Evolutionary conservation across 1,284 basidiomycete genomes (phyloP).

Genomic region (Marasmius fiardii): DNA sequence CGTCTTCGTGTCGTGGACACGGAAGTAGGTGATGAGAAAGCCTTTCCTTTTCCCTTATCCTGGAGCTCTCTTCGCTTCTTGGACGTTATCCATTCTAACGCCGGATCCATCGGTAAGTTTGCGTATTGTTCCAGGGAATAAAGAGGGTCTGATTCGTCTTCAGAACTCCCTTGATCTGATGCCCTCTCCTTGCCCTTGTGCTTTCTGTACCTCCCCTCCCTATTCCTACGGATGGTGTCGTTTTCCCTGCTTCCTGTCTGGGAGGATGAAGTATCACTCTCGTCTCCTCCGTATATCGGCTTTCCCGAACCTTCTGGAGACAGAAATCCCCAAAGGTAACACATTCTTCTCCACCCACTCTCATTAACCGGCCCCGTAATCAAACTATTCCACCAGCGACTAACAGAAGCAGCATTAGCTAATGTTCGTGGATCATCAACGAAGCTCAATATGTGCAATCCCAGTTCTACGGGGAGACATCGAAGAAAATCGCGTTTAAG

Average conservation of each 20-base stretch:
- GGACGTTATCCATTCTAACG: slow-evolving; percentile 33
- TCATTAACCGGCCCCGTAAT: slow-evolving; percentile 65
- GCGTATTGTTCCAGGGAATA: slow-evolving; percentile 26
- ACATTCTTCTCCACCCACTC: slow-evolving; percentile 82
- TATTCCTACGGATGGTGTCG: not conserved
- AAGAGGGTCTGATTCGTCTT: not conserved
- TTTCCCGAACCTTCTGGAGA: not conserved
- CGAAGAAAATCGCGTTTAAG: slow-evolving; percentile 87
- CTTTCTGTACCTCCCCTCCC: slow-evolving; percentile 1
- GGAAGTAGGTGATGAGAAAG: slow-evolving; percentile 16
- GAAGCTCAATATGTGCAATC: slow-evolving; percentile 78
- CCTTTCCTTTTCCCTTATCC: slow-evolving; percentile 18
- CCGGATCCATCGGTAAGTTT: slow-evolving; percentile 34
- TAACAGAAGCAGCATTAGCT: slow-evolving; percentile 71
- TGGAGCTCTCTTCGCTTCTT: slow-evolving; percentile 22
- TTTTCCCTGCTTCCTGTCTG: not conserved
- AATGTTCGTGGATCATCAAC: slow-evolving; percentile 83
- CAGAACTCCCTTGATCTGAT: not conserved
- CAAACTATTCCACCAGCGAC: slow-evolving; percentile 73
- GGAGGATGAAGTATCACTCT: not conserved
- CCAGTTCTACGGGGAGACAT: slow-evolving; percentile 82
- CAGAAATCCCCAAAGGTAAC: slow-evolving; percentile 46
- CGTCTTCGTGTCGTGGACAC: slow-evolving; percentile 27
- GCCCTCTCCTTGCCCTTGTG: slow-evolving; percentile 17
- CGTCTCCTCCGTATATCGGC: slow-evolving; percentile 8